These are phyloP conservation scores for Oryza officinalis DNA, from an alignment of 176 grass and related monocot genomes.

Conservation along the genomic window DNA sequence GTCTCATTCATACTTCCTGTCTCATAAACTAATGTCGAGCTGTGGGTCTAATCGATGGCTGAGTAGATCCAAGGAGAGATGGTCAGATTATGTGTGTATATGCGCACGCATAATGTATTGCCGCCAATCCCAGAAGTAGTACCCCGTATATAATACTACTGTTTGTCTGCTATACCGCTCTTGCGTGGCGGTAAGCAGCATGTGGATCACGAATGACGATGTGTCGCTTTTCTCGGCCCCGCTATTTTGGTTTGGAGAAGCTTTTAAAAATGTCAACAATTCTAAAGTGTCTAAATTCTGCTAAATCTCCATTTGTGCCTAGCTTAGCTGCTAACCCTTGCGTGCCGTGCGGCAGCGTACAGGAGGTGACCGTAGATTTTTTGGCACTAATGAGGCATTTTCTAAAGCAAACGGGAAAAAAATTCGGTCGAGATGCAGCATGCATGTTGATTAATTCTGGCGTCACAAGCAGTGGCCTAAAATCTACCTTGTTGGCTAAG, in stretches of 20 bases:
- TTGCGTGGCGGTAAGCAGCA: conserved; percentile 18
- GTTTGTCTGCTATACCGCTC: background rate
- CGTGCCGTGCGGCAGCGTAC: background rate
- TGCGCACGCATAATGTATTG: background rate
- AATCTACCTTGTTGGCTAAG: background rate
- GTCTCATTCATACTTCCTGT: background rate
- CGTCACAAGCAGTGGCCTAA: background rate
- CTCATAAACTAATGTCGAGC: background rate
- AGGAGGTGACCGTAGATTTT: background rate
- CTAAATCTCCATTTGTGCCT: background rate
- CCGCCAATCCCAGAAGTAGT: conserved; percentile 1
- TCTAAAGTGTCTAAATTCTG: background rate
- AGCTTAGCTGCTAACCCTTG: background rate
- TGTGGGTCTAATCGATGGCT: background rate
- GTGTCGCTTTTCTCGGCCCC: conserved; percentile 22
- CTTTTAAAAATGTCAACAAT: background rate
- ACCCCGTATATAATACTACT: background rate
- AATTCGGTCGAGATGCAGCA: background rate
- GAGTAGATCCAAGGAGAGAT: background rate
- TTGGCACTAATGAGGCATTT: background rate
- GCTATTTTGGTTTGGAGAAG: background rate
- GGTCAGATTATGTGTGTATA: background rate
- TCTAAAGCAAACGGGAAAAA: background rate
- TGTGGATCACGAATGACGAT: conserved; percentile 44
- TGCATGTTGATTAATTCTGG: too few relatives aligned